Evolutionary conservation across 768 basidiomycete genomes (phyloP), one percentile per base, ranked within the genome.

Genomic region (Mycena vitilis): DNA sequence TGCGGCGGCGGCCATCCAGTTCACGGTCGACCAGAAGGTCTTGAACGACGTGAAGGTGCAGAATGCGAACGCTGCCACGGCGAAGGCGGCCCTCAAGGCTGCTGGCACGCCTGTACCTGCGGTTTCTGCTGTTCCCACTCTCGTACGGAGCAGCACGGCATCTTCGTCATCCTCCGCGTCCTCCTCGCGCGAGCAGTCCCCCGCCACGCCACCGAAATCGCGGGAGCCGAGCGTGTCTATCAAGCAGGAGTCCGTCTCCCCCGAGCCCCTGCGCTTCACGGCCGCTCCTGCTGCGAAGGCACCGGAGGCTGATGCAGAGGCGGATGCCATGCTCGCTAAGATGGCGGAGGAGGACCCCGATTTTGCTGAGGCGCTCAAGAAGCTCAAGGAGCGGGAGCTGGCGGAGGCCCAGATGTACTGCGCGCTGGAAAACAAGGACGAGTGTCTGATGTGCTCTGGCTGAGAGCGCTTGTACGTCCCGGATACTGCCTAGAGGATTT

Each of bases 341-440:
- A 89, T 88, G 36, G 91, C 89, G 7, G 87, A 86, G 72, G 81
- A 82, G 42, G 83, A 87, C 61, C 90, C 91, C 5, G 95, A 94
- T 75, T 95, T 91, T 73, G 91, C 91, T 13, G 94, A 91, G 40
- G 94, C 95, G 0, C 79, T 95, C 58, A 81, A 87, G 72, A 82
- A 91, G 56, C 89, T 90, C 75, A 86, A 86, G 71, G 88, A 91
- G 58, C 87, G 91, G 20, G 91, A 95, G 80, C 80, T 89, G 5
- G 96, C 93, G 78, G 91, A 93, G 66, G 96, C 90, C 7, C 91
- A 91, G 81, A 78, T 96, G 65, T 79, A 87, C 77, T 97, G 96
- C 76, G 94, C 93, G 70, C 73, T 97, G 56, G 95, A 96, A 79
- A 97, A 97, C 81, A 96, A 96, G 84, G 95, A 97, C 62, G 94